phyloP scores from a whole-genome alignment of 192 early-diverging fungal species.

The Linnemannia hyalina region DNA sequence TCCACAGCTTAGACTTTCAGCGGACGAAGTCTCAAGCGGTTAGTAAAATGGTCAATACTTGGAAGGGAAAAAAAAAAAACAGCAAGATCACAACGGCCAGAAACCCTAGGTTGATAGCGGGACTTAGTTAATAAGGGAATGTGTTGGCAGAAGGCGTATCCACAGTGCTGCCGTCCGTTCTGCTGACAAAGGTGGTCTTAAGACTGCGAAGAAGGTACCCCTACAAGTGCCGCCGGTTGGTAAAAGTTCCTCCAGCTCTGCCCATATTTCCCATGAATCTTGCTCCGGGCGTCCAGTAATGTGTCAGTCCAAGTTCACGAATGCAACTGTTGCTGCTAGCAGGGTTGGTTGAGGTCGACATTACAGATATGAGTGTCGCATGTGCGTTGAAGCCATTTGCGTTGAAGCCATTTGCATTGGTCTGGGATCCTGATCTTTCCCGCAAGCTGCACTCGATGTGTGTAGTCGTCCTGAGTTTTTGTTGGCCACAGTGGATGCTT shows the following conservation, averaged over 20 bases:
- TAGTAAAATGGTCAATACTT: too few relatives aligned
- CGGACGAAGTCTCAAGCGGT: too few relatives aligned
- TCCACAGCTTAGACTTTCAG: too few relatives aligned
- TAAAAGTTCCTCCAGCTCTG: constrained; percentile 18
- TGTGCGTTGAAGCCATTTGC: constrained; percentile 1
- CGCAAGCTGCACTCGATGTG: too few relatives aligned
- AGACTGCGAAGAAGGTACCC: neutral
- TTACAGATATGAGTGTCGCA: neutral
- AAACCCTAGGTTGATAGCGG: too few relatives aligned
- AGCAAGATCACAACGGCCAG: too few relatives aligned
- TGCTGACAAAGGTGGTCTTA: neutral
- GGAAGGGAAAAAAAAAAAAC: too few relatives aligned
- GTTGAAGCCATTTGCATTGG: neutral
- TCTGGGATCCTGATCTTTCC: too few relatives aligned
- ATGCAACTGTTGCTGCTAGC: neutral
- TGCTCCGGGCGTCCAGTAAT: constrained; percentile 7
- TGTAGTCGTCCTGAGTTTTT: too few relatives aligned
- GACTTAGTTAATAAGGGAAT: too few relatives aligned
- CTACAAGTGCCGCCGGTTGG: neutral
- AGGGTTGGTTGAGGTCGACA: neutral
- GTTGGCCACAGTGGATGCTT: too few relatives aligned
- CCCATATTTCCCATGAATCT: constrained; percentile 5
- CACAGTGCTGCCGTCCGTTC: neutral
- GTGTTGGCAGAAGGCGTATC: too few relatives aligned
- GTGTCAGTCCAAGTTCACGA: neutral